Conservation (phyloP, 129 eudicot genomes). For the Flaveria linearis region DNA sequence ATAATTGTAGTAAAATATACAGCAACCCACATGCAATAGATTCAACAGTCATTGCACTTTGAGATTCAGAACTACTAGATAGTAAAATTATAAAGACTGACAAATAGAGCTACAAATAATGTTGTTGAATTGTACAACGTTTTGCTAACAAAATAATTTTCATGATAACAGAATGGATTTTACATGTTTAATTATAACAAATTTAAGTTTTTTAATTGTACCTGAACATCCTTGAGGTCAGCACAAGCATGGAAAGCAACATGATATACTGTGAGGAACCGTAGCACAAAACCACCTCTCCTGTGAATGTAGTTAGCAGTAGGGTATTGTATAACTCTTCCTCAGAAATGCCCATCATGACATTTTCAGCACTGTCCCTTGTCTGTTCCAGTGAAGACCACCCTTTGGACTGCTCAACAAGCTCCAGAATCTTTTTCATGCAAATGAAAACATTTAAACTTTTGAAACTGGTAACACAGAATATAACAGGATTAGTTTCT, state of each 20-base stretch:
- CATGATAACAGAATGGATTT: not conserved
- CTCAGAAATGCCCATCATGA: slow-evolving; percentile 70
- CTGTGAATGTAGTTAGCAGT: slow-evolving; percentile 75
- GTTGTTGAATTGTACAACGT: not conserved
- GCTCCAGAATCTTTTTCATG: slow-evolving; percentile 75
- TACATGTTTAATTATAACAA: not conserved
- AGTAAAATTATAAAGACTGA: not conserved
- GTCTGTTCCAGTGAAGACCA: slow-evolving; percentile 77
- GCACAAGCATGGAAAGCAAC: slow-evolving; percentile 78
- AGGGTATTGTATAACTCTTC: slow-evolving; percentile 81
- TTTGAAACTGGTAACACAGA: not conserved
- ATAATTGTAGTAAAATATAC: not conserved
- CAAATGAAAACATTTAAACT: slow-evolving; percentile 20
- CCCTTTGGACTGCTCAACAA: slow-evolving; percentile 94
- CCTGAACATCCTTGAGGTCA: slow-evolving; percentile 78
- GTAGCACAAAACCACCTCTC: slow-evolving; percentile 58
- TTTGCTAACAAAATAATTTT: not conserved
- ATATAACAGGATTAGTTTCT: slow-evolving; percentile 1
- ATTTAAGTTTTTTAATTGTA: slow-evolving; percentile 23
- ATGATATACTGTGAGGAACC: slow-evolving; percentile 77
- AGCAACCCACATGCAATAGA: slow-evolving; percentile 15
- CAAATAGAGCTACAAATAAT: not conserved
- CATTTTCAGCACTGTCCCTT: slow-evolving; percentile 65
- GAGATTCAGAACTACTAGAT: slow-evolving; percentile 11
- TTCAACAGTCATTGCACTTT: not conserved